A percentile compares a stretch with the other conserved stretches of the same genome.
Evolutionary conservation across 805 yeast species (phyloP).

Genomic region (Zygoascus tannicola): DNA sequence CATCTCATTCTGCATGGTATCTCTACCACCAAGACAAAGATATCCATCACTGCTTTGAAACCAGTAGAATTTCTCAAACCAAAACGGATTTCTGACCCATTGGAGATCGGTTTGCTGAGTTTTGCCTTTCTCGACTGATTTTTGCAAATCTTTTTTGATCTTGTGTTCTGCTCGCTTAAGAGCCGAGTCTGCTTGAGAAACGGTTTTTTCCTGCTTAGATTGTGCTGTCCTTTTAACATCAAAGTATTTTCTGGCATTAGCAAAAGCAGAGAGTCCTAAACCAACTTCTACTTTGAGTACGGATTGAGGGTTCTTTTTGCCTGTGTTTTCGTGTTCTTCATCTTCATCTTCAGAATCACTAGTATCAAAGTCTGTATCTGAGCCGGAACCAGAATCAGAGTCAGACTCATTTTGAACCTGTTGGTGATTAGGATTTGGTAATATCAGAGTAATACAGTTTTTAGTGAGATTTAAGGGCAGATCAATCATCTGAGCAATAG

Average conservation of each 20-base stretch:
- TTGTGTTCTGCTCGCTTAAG: conserved; percentile 73
- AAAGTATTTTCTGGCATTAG: conserved; percentile 78
- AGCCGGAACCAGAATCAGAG: conserved; percentile 25
- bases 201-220: conserved; percentile 72
- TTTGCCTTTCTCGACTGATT: conserved; percentile 46
- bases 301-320: conserved; percentile 8
- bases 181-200: conserved; percentile 65
- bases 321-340: conserved; percentile 6
- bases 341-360: conserved; percentile 32
- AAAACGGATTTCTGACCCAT: conserved; percentile 60
- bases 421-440: conserved; percentile 37
- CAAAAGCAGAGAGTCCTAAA: conserved; percentile 65
- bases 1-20: conserved; percentile 67
- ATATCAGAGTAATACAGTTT: conserved; percentile 50
- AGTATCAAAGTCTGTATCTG: conserved; percentile 30
- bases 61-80: conserved; percentile 96
- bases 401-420: conserved; percentile 28
- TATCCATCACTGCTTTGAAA: conserved; percentile 86
- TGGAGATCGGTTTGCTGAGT: conserved; percentile 38
- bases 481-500: conserved; percentile 51
- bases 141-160: conserved; percentile 61
- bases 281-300: conserved; percentile 53
- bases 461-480: conserved; percentile 62
- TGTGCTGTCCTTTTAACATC: conserved; percentile 66
- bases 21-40: conserved; percentile 79